Percentiles rank a stretch among this genome's conserved stretches.
Evolutionary conservation across 768 basidiomycete genomes (phyloP).

Genomic region (Daedaleopsis nitida): DNA sequence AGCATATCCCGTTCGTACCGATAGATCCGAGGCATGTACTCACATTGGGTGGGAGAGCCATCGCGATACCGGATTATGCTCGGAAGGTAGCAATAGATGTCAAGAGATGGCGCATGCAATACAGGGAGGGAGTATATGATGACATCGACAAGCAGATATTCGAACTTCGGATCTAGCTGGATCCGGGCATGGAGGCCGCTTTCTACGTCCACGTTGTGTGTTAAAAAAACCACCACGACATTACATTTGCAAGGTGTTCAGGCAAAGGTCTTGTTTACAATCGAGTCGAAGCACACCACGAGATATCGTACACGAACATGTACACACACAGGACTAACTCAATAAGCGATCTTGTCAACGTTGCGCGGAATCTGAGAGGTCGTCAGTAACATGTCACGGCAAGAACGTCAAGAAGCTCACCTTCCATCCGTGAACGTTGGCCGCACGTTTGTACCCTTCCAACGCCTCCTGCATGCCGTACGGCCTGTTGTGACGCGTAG

Average conservation of each 20-base stretch:
- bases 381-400: neutral
- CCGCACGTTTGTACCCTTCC: constrained; percentile 65
- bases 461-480: constrained; percentile 62
- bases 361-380: constrained; percentile 4
- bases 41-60: neutral
- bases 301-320: neutral
- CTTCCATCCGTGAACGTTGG: constrained; percentile 64
- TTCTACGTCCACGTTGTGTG: neutral
- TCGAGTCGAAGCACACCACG: neutral
- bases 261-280: neutral
- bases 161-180: too few relatives aligned
- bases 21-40: neutral
- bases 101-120: too few relatives aligned
- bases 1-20: neutral
- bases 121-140: too few relatives aligned
- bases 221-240: too few relatives aligned
- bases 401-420: constrained; percentile 29
- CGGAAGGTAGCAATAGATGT: neutral
- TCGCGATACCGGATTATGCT: neutral
- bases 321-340: neutral
- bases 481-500: constrained; percentile 15
- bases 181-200: too few relatives aligned
- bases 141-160: too few relatives aligned
- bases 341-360: constrained; percentile 3
- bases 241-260: too few relatives aligned